Conservation (phyloP, 2,329 filamentous ascomycete genomes). For the Colletotrichum theobromicola region DNA sequence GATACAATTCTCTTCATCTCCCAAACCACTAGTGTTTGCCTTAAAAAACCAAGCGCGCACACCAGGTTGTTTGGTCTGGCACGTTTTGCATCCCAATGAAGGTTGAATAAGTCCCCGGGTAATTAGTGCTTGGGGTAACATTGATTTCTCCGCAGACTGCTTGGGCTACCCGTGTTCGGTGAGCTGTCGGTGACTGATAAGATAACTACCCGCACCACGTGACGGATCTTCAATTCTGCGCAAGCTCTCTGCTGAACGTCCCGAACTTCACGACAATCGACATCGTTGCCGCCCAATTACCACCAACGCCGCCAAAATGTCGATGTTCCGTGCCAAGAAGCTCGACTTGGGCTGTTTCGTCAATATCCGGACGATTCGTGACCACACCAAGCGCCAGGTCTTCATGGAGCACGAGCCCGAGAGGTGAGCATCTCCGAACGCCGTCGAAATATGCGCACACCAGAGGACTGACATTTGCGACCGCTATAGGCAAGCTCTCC, state of each 20-base stretch:
- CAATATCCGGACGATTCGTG: conserved; percentile 86
- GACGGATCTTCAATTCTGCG: not conserved
- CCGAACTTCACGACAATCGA: not conserved
- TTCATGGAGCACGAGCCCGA: conserved; percentile 88
- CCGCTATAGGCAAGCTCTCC: conserved; percentile 79
- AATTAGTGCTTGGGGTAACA: not conserved
- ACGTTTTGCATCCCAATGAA: not conserved
- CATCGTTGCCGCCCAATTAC: not conserved
- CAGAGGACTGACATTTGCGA: not conserved
- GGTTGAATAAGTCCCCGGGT: not conserved
- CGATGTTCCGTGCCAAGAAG: conserved; percentile 88
- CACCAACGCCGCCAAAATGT: conserved; percentile 58
- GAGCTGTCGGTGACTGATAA: not conserved
- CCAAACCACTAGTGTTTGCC: not conserved
- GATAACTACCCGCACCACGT: not conserved
- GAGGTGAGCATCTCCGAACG: conserved; percentile 60
- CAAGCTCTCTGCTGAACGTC: not conserved
- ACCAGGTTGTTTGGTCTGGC: not conserved
- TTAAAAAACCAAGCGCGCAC: not conserved
- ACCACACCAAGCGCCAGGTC: conserved; percentile 95
- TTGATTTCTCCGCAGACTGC: not conserved
- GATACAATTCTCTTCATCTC: not conserved
- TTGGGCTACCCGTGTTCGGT: not conserved
- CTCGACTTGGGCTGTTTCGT: conserved; percentile 88
- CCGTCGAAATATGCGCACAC: not conserved